Evolutionary conservation across 1,284 basidiomycete genomes (phyloP), one percentile per base, ranked within the genome.

Genomic region (Ganoderma boninense): DNA sequence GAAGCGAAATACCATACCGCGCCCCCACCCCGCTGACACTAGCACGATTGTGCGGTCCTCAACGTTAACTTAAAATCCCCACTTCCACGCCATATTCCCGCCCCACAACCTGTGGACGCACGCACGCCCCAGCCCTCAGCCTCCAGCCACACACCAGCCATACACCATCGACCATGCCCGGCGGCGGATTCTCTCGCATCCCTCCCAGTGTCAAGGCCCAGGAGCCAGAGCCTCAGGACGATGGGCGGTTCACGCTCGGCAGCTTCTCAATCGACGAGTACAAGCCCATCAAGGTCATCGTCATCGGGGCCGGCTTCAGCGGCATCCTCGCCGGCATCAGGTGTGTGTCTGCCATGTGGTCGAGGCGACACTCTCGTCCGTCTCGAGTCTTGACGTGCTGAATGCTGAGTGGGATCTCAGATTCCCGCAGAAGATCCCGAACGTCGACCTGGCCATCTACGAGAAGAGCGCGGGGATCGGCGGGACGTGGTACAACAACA

Each of bases 241-340:
- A 38, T n/a, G 49, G 40, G 1, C 38, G 40, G 14, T 64, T 62
- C 23, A 64, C 60, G 0, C 64, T 71, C 3, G 76, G 75, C 0
- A 67, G 69, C 26, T 85, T 85, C 69, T 81, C 80, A 38, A 82
- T 87, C 67, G 87, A 87, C 75, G 85, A 86, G 54, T 77, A 83
- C 29, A 82, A 84, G 42, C 86, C 85, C 20, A 84, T 88, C 67
- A 86, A 82, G 71, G 85, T 88, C 26, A 82, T 85, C 8, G 79
- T 83, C 8, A 85, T 89, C 52, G 88, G 88, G 23, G 86, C 87
- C 32, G 87, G 88, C 0, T 88, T 84, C 75, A 85, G 84, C 62
- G 88, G 88, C 4, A 87, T 90, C 72, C 84, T 85, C 10, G 87
- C 89, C 42, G 88, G 85, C 0, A 87, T 90, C 61, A 82, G 88